Percentiles rank a stretch among this genome's conserved stretches.
Evolutionary conservation across 2,329 filamentous ascomycete species (phyloP).

Genomic region (Fusarium devonianum): DNA sequence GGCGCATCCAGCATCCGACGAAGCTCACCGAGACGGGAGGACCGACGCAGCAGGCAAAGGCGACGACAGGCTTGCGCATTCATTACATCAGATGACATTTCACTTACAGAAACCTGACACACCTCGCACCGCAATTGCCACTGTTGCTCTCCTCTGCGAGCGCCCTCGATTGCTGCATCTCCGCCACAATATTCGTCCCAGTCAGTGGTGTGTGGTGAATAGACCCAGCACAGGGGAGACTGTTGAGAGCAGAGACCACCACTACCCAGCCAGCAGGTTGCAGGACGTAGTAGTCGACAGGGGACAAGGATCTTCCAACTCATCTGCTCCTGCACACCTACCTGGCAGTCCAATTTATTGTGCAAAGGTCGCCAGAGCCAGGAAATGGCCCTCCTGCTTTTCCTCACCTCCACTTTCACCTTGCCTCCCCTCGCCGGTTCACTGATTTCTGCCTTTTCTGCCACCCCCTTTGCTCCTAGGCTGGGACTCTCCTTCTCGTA

Average conservation of each 20-base stretch:
- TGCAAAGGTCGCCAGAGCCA: slow-evolving; percentile 17
- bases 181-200: slow-evolving; percentile 41
- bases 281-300: slow-evolving; percentile 35
- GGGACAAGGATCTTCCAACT: slow-evolving; percentile 37
- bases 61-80: slow-evolving; percentile 6
- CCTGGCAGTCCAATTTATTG: slow-evolving; percentile 23
- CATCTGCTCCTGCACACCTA: slow-evolving; percentile 33
- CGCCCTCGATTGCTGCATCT: slow-evolving; percentile 16
- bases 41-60: slow-evolving; percentile 20
- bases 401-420: slow-evolving; percentile 34
- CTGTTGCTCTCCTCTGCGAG: slow-evolving; percentile 6
- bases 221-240: slow-evolving; percentile 36
- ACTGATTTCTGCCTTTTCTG: slow-evolving; percentile 12
- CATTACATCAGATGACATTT: slow-evolving; percentile 21
- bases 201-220: slow-evolving; percentile 24
- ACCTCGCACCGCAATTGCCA: slow-evolving; percentile 25
- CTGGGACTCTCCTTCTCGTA: slow-evolving; percentile 31
- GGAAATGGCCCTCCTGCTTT: slow-evolving; percentile 32
- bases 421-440: slow-evolving; percentile 13
- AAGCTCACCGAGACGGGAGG: slow-evolving; percentile 18
- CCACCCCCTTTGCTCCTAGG: slow-evolving; percentile 28
- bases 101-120: slow-evolving; percentile 15
- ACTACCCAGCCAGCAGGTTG: slow-evolving; percentile 29
- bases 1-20: slow-evolving; percentile 23
- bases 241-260: slow-evolving; percentile 36